Evolutionary conservation across 805 yeast genomes (phyloP).

Genomic region (Cyberlindnera mrakii): DNA sequence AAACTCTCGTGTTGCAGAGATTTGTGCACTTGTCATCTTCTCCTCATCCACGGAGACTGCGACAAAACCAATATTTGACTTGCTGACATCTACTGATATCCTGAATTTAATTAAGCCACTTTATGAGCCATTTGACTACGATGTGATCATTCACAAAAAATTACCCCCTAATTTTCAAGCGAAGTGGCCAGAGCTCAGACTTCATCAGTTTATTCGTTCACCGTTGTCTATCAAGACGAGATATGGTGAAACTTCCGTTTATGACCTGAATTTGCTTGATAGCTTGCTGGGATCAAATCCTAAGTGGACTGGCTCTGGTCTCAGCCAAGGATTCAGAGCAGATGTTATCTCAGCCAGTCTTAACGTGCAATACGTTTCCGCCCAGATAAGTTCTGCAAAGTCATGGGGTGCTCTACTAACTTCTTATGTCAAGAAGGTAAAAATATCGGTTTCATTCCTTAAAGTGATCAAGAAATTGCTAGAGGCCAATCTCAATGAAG

Average conservation of each 20-base stretch:
- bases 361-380: slow-evolving; percentile 54
- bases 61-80: slow-evolving; percentile 35
- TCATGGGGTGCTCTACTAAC: slow-evolving; percentile 76
- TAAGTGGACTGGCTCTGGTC: slow-evolving; percentile 34
- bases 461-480: slow-evolving; percentile 45
- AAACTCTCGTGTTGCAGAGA: slow-evolving; percentile 65
- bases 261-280: slow-evolving; percentile 60
- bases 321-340: slow-evolving; percentile 32
- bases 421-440: slow-evolving; percentile 46
- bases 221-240: slow-evolving; percentile 38
- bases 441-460: slow-evolving; percentile 27
- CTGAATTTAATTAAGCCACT: slow-evolving; percentile 27
- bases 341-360: slow-evolving; percentile 53
- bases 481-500: slow-evolving; percentile 43
- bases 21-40: slow-evolving; percentile 66
- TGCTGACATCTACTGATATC: slow-evolving; percentile 35
- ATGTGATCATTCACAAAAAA: slow-evolving; percentile 39
- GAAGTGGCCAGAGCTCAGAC: slow-evolving; percentile 39
- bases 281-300: slow-evolving; percentile 40
- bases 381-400: slow-evolving; percentile 66
- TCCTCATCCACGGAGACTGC: slow-evolving; percentile 42
- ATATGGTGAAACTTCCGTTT: slow-evolving; percentile 48
- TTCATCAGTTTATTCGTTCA: slow-evolving; percentile 48
- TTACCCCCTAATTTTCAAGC: slow-evolving; percentile 40
- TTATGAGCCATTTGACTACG: slow-evolving; percentile 40